Evolutionary conservation across 148 eudicot genomes (phyloP), one percentile per base, ranked within the genome.

Genomic region (Diospyros kaki): DNA sequence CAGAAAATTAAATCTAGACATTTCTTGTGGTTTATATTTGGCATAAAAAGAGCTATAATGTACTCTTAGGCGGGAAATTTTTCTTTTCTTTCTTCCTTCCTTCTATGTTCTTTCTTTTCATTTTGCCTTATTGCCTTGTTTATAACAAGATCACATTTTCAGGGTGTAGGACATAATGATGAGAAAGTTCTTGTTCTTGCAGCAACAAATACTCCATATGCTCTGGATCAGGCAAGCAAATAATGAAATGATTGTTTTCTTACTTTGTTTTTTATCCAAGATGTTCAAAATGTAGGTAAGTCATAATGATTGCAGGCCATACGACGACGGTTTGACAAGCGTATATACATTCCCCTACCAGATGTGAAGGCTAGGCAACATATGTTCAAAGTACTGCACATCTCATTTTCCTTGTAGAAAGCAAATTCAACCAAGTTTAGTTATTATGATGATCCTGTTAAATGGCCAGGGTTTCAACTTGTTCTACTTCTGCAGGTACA

Each of bases 181-280:
- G 99, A 95, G 7, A 95, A 95, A 88, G 99, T 95, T 75, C 96
- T 95, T 68, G 96, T 93, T 82, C 97, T 95, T 78, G 99, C 99
- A 66, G 97, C 99, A 52, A 95, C 99, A 64, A 95, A 95, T 80
- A 95, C 99, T 48, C 99, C 99, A 4, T 95, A 95, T 84, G 91
- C 99, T 80, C 76, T 95, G 68, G 99, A 95, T 81, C 99, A 95
- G 97, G 99, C 91, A 79, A 61, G 54, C 69, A 60, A n/a, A 51
- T 61, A 69, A 7, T 45, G 38, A 4, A 58, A 58, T 2, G 44
- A 40, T 39, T 51, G 41, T 14, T 67, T 52, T 28, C 28, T 28
- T 62, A 1, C 17, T 41, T 2, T 6, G 58, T 9, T 51, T 18
- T 18, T 66, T 14, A n/a, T 4, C 2, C 38, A 50, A 43, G 58